A percentile compares a stretch with the other conserved stretches of the same genome.
phyloP scores from a whole-genome alignment of 768 basidiomycete genomes.

The Psilocybe cyanescens region DNA sequence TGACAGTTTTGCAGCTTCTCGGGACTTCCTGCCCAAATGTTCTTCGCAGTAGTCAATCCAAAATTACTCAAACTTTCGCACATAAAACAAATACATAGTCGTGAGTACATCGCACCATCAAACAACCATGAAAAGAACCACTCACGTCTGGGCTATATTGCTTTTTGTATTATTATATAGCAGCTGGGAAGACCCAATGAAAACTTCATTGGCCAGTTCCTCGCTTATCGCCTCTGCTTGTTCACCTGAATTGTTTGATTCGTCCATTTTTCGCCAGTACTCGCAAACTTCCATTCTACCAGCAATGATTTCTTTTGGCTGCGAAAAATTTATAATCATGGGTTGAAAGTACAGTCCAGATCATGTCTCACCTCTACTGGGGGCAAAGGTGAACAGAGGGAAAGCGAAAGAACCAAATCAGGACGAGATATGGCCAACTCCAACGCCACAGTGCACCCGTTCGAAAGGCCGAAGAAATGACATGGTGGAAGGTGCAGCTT shows the following conservation, averaged over 20 bases:
- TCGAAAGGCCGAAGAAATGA: constrained; percentile 40
- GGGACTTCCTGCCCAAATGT: constrained; percentile 19
- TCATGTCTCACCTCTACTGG: constrained; percentile 31
- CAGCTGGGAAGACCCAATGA: no score
- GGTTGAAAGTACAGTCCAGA: background rate
- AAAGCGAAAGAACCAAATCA: constrained; percentile 33
- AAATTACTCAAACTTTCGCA: constrained; percentile 11
- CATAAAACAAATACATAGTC: background rate
- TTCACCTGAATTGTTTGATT: no score
- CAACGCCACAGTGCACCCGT: constrained; percentile 35
- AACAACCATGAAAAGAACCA: no score
- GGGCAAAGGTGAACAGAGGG: constrained; percentile 39
- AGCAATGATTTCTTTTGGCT: constrained; percentile 31
- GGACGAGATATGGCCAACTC: constrained; percentile 36
- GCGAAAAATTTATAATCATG: background rate
- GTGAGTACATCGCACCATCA: background rate
- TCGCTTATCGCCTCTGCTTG: no score
- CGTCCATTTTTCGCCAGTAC: no score
- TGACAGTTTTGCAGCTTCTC: constrained; percentile 20
- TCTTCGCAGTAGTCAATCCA: constrained; percentile 11
- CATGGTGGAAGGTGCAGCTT: constrained; percentile 34
- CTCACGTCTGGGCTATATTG: no score
- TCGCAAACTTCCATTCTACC: constrained; percentile 25
- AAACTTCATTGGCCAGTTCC: no score
- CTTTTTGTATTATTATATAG: no score